A percentile compares a stretch with the other conserved stretches of the same genome.
These are phyloP conservation scores for Hyaloperonospora arabidopsidis DNA, from an alignment of 352 stramenopile genomes.

Conservation along the genomic window DNA sequence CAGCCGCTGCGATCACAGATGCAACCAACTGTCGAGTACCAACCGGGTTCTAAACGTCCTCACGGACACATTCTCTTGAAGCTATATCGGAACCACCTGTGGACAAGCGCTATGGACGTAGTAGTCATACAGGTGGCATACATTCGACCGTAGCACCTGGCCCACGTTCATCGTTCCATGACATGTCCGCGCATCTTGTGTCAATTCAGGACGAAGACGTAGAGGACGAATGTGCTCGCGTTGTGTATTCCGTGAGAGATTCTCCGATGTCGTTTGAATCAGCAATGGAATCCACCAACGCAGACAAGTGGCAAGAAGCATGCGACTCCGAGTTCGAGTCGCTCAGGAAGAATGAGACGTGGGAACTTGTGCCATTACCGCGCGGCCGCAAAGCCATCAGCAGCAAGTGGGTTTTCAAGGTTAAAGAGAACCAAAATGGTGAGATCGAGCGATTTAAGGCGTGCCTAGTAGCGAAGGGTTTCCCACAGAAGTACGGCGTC, in stretches of 20 bases:
- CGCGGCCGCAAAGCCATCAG: too few relatives aligned
- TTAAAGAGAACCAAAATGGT: constrained; percentile 13
- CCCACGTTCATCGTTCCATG: too few relatives aligned
- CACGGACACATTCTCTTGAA: background rate
- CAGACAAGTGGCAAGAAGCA: constrained; percentile 5
- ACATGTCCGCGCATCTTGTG: too few relatives aligned
- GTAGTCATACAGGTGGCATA: too few relatives aligned
- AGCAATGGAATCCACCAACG: background rate
- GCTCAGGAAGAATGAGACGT: constrained; percentile 13
- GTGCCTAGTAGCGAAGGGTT: background rate
- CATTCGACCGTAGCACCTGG: too few relatives aligned
- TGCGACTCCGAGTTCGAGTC: constrained; percentile 9
- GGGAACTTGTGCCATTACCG: constrained; percentile 4
- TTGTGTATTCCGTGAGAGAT: constrained; percentile 1
- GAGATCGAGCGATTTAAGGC: too few relatives aligned
- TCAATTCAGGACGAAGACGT: too few relatives aligned
- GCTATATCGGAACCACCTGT: background rate
- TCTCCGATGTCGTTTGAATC: background rate
- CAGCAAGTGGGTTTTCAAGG: constrained; percentile 9
- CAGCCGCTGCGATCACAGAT: background rate
- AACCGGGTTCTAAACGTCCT: background rate
- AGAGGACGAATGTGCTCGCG: background rate
- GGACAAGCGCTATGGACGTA: too few relatives aligned
- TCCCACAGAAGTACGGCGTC: background rate
- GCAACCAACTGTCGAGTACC: background rate